phyloP scores from a whole-genome alignment of 768 basidiomycete species.

The Mycena metata region DNA sequence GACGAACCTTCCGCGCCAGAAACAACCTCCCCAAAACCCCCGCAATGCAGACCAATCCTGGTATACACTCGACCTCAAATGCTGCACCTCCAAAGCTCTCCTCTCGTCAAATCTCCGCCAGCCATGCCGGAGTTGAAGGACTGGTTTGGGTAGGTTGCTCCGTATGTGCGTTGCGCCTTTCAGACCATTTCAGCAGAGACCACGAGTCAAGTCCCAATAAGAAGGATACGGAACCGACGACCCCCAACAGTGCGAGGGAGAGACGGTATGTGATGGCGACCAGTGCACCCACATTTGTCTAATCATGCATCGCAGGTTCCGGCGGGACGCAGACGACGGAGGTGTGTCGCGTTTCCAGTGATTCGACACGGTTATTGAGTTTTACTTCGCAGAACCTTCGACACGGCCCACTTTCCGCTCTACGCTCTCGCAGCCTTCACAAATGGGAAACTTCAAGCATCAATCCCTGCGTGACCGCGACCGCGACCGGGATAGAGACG shows the following conservation, averaged over 20 bases:
- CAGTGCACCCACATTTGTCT: constrained; percentile 27
- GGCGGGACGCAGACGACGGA: constrained; percentile 82
- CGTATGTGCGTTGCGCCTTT: constrained; percentile 32
- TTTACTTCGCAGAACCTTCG: constrained; percentile 56
- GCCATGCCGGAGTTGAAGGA: constrained; percentile 87
- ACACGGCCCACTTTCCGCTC: constrained; percentile 79
- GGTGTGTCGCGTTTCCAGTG: constrained; percentile 55
- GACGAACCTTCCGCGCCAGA: constrained; percentile 48
- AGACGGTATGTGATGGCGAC: constrained; percentile 64
- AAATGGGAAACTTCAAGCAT: constrained; percentile 95
- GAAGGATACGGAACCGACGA: constrained; percentile 76
- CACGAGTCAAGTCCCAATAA: constrained; percentile 75
- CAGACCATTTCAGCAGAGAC: constrained; percentile 59
- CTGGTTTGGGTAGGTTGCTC: constrained; percentile 84
- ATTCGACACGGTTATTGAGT: constrained; percentile 14
- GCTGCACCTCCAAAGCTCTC: constrained; percentile 78
- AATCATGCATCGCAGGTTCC: constrained; percentile 64
- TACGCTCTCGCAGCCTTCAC: constrained; percentile 83
- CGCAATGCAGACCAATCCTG: constrained; percentile 57
- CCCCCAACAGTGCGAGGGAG: constrained; percentile 70
- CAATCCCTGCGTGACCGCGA: constrained; percentile 87
- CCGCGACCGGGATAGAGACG: constrained; percentile 66
- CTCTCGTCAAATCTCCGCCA: constrained; percentile 75
- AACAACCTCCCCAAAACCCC: constrained; percentile 44
- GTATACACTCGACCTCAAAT: constrained; percentile 81